Evolutionary conservation across 495 filamentous ascomycete species (phyloP).

Genomic region (Hypoxylon lienhwacheense): DNA sequence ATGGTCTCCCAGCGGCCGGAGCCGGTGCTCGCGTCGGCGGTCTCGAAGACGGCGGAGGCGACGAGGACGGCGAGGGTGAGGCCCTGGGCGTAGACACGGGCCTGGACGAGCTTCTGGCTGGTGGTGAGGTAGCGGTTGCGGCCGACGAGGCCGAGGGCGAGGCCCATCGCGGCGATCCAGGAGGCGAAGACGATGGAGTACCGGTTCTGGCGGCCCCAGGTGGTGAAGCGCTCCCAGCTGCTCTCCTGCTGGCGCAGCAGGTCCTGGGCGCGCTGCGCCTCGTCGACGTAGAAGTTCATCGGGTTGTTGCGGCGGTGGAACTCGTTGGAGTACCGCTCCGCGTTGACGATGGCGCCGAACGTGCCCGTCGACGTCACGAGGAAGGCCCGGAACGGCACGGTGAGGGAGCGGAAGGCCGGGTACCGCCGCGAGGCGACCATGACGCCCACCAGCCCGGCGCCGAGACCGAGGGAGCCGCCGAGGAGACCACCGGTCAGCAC

Average conservation of each 20-base stretch:
- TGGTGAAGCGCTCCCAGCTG: conserved; percentile 52
- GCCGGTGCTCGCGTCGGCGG: conserved; percentile 73
- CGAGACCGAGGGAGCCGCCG: conserved; percentile 68
- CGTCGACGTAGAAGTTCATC: conserved; percentile 66
- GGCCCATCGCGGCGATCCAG: conserved; percentile 82
- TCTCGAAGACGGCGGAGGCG: conserved; percentile 87
- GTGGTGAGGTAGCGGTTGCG: conserved; percentile 74
- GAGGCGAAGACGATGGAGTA: conserved; percentile 85
- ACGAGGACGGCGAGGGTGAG: conserved; percentile 86
- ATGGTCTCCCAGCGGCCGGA: conserved; percentile 76
- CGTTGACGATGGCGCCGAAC: conserved; percentile 81
- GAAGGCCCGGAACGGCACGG: conserved; percentile 87
- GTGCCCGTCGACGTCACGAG: conserved; percentile 80
- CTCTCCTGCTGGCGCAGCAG: conserved; percentile 54
- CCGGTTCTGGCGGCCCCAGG: conserved; percentile 72
- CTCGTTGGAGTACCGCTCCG: conserved; percentile 73
- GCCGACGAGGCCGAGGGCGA: conserved; percentile 74
- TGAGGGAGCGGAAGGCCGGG: conserved; percentile 73
- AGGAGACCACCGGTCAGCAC: conserved; percentile 77
- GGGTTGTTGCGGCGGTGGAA: conserved; percentile 74
- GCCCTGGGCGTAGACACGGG: conserved; percentile 96
- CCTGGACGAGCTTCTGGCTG: conserved; percentile 93
- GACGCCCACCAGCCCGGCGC: conserved; percentile 65
- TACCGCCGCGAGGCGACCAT: conserved; percentile 63
- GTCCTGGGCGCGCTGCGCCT: conserved; percentile 46